phyloP scores from a whole-genome alignment of 2,329 filamentous ascomycete genomes.

The Cladophialophora psammophila region DNA sequence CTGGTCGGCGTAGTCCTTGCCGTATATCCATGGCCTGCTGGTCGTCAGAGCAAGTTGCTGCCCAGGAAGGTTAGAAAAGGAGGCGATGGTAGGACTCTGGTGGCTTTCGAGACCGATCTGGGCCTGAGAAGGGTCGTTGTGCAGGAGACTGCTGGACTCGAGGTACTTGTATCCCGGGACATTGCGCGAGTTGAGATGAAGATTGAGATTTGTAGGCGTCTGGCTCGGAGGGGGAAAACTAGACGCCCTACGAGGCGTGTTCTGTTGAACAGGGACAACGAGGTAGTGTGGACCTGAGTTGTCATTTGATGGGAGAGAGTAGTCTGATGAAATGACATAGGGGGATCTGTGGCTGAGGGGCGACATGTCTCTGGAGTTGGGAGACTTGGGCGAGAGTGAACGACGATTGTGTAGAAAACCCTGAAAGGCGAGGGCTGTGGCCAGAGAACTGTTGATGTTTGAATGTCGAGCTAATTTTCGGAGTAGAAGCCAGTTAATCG shows the following conservation, averaged over 20 bases:
- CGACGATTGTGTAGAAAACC: background rate
- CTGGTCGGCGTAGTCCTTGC: no score
- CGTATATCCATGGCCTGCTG: background rate
- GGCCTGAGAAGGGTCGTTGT: background rate
- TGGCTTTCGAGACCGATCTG: background rate
- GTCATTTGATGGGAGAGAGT: background rate
- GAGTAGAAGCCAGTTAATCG: background rate
- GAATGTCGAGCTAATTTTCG: background rate
- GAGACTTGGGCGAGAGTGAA: background rate
- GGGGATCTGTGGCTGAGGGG: background rate
- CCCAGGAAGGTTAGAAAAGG: background rate
- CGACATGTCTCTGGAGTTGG: background rate
- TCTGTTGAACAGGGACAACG: background rate
- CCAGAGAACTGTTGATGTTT: background rate
- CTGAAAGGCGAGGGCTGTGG: background rate
- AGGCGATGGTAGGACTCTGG: background rate
- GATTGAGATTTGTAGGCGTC: background rate
- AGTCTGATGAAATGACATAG: background rate
- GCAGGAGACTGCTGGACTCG: background rate
- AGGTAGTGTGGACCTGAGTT: background rate
- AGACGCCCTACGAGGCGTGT: background rate
- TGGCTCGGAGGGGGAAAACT: background rate
- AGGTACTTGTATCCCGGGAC: background rate
- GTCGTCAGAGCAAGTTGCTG: background rate
- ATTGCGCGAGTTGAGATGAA: background rate